Evolutionary conservation across 2,329 filamentous ascomycete species (phyloP).

Genomic region (Sporothrix inflata): DNA sequence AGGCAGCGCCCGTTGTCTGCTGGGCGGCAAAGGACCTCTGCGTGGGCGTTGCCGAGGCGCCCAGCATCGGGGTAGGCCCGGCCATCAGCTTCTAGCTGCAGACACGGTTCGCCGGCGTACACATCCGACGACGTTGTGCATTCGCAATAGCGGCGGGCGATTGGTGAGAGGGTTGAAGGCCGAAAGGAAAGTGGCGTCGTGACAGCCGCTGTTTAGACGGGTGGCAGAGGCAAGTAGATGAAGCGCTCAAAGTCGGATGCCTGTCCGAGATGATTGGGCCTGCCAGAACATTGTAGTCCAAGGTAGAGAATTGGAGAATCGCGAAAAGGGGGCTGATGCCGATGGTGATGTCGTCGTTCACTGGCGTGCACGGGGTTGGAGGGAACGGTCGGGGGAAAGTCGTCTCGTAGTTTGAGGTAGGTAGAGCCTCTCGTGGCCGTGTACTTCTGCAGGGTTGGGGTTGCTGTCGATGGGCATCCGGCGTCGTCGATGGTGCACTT

Average conservation of each 20-base stretch:
- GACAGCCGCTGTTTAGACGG: too few relatives aligned
- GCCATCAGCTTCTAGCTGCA: slow-evolving; percentile 44
- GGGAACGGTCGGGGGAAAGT: not conserved
- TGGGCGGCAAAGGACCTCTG: slow-evolving; percentile 56
- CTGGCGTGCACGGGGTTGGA: too few relatives aligned
- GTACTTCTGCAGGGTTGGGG: too few relatives aligned
- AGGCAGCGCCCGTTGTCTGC: slow-evolving; percentile 42
- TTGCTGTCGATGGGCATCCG: not conserved
- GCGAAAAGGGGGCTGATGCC: not conserved
- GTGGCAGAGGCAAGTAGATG: not conserved
- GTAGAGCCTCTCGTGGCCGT: not conserved
- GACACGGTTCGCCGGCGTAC: slow-evolving; percentile 36
- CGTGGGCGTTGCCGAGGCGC: slow-evolving; percentile 57
- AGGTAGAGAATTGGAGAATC: not conserved
- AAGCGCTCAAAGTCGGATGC: not conserved
- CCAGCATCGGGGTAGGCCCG: slow-evolving; percentile 52
- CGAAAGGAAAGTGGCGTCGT: not conserved
- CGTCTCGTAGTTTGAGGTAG: not conserved
- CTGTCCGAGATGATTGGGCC: slow-evolving; percentile 4
- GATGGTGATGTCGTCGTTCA: not conserved
- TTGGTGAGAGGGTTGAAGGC: not conserved
- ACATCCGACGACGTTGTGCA: slow-evolving; percentile 37
- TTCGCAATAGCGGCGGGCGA: slow-evolving; percentile 14
- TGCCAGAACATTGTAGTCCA: slow-evolving; percentile 14
- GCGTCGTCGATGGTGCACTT: slow-evolving; percentile 1